A percentile compares a stretch with the other conserved stretches of the same genome.
These are phyloP conservation scores for Excoecaria agallocha DNA, from an alignment of 345 rosid species.

Conservation along the genomic window DNA sequence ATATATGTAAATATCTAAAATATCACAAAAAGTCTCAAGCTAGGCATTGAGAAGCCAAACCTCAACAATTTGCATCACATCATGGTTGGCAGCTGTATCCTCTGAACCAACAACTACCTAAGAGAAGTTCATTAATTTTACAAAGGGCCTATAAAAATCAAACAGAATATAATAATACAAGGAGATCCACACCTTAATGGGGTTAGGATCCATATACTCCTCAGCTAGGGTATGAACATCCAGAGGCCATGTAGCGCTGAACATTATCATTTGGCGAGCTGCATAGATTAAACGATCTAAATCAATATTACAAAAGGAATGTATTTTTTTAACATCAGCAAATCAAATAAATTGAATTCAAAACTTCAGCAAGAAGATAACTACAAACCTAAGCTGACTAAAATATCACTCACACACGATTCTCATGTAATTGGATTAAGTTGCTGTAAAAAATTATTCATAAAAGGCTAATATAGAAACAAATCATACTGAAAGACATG, in stretches of 20 bases:
- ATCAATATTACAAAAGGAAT: background rate
- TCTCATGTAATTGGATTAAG: too few relatives aligned
- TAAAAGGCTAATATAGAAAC: too few relatives aligned
- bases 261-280: constrained; percentile 98
- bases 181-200: constrained; percentile 65
- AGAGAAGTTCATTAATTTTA: constrained; percentile 25
- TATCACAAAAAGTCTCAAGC: background rate
- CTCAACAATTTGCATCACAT: constrained; percentile 98
- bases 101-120: constrained; percentile 96
- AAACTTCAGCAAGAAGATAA: too few relatives aligned
- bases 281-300: constrained; percentile 18
- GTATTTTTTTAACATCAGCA: background rate
- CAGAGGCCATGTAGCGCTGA: constrained; percentile 95
- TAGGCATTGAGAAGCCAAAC: constrained; percentile 33
- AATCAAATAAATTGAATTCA: background rate
- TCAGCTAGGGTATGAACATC: constrained; percentile 85
- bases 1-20: background rate
- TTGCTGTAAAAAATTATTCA: too few relatives aligned
- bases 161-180: constrained; percentile 9
- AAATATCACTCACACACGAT: too few relatives aligned
- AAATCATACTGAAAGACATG: too few relatives aligned
- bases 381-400: too few relatives aligned
- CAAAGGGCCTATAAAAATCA: constrained; percentile 6
- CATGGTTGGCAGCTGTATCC: constrained; percentile 98
- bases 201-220: constrained; percentile 91